Evolutionary conservation across 495 filamentous ascomycete species (phyloP), one percentile per base, ranked within the genome.

Genomic region (Geoglossum glabrum): DNA sequence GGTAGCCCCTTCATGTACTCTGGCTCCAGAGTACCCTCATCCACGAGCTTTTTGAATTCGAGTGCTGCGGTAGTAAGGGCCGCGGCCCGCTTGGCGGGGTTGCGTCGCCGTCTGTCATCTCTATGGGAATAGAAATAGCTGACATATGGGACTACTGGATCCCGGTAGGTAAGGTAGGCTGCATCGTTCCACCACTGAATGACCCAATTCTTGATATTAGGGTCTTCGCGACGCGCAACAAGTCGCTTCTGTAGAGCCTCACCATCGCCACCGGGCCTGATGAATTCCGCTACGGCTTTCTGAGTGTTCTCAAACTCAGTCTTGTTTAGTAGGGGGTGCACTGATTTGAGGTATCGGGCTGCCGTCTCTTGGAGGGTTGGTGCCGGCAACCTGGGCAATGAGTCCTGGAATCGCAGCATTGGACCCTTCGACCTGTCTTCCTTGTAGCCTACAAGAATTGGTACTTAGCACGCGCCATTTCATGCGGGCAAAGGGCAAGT

Each of bases 41-140:
- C 93, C 1, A 97, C 92, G 71, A 87, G 79, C 67, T 82, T 83
- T 78, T 95, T 94, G 79, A 99, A 97, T 66, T 90, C 85, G 38
- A 99, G 77, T 4, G 80, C 80, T 1, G 86, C 85, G 11, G 84
- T 86, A 1, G 86, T 81, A 62, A 99, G 80, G 49, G 89, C 88
- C 0, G 93, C 93, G 15, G 93, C 93, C 58, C 93, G 85, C 74
- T 92, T 90, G 58, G 83, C 85, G 3, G 92, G 93, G 72, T 94
- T 77, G 36, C 88, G 82, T 57, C 90, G 81, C 64, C 83, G 76
- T 54, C 88, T 82, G 68, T 99, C 93, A 69, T 99, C 93, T 57
- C 85, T 80, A 76, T 95, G 90, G 36, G 88, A 95, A 74, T 99
- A 99, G 73, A 99, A 99, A 76, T 99, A 99, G 68, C 87, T 94